Percentiles rank a stretch among this genome's conserved stretches.
Evolutionary conservation across 495 filamentous ascomycete genomes (phyloP).

Genomic region (Penicillium roqueforti): DNA sequence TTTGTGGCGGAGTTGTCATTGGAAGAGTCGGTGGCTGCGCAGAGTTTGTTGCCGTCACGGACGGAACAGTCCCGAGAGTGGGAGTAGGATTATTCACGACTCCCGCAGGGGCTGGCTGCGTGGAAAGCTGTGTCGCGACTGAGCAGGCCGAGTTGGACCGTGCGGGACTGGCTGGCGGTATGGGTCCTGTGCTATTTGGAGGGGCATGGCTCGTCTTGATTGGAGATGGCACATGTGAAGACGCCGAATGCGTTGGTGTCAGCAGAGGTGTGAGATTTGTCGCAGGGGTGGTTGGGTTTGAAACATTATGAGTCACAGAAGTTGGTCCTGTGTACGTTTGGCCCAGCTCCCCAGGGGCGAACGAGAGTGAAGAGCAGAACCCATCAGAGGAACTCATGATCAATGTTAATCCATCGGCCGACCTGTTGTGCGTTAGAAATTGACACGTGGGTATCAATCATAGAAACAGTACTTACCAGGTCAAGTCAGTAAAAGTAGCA

Average conservation of each 20-base stretch:
- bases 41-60: slow-evolving; percentile 66
- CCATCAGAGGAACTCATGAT: slow-evolving; percentile 97
- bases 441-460: slow-evolving; percentile 21
- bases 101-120: slow-evolving; percentile 27
- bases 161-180: slow-evolving; percentile 67
- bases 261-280: slow-evolving; percentile 59
- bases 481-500: slow-evolving; percentile 93
- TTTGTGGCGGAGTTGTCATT: slow-evolving; percentile 77
- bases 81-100: slow-evolving; percentile 75
- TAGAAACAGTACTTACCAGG: slow-evolving; percentile 61
- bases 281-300: slow-evolving; percentile 42
- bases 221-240: slow-evolving; percentile 54
- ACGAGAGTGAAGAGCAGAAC: slow-evolving; percentile 90
- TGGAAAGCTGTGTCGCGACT: slow-evolving; percentile 58
- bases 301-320: slow-evolving; percentile 46
- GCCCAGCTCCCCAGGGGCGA: slow-evolving; percentile 82
- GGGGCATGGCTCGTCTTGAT: slow-evolving; percentile 49
- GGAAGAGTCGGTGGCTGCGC: slow-evolving; percentile 52
- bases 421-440: slow-evolving; percentile 55
- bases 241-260: slow-evolving; percentile 60
- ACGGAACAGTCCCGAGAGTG: slow-evolving; percentile 66
- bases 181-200: slow-evolving; percentile 21
- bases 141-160: slow-evolving; percentile 85
- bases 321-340: slow-evolving; percentile 70
- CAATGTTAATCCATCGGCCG: slow-evolving; percentile 83